phyloP scores from a whole-genome alignment of 345 rosid species.

The Excoecaria agallocha region DNA sequence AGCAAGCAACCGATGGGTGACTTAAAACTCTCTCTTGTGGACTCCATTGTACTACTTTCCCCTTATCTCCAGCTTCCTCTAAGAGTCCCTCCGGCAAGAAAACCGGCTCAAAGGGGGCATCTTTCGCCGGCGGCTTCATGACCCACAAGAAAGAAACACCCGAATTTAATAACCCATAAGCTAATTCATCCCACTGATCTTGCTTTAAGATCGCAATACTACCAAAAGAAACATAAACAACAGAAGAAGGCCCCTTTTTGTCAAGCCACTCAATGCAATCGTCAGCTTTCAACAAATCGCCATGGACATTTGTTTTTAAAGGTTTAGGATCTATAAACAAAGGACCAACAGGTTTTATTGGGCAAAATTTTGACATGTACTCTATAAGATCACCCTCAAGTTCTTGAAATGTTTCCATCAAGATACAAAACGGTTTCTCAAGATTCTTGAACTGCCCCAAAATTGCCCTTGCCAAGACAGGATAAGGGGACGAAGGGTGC shows the following conservation, averaged over 20 bases:
- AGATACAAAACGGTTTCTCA: conserved; percentile 58
- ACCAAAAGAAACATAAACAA: conserved; percentile 85
- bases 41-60: conserved; percentile 67
- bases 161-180: conserved; percentile 55
- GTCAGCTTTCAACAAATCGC: conserved; percentile 48
- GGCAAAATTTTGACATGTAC: conserved; percentile 54
- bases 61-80: conserved; percentile 47
- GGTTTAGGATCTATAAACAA: conserved; percentile 44
- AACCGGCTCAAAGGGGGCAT: conserved; percentile 23
- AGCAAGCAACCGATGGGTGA: conserved; percentile 68
- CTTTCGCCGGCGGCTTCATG: conserved; percentile 44
- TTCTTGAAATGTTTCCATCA: conserved; percentile 72
- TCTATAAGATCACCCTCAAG: conserved; percentile 60
- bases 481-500: conserved; percentile 50
- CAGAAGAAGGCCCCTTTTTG: conserved; percentile 51
- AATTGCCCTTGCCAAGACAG: conserved; percentile 44
- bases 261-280: conserved; percentile 74
- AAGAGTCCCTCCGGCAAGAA: conserved; percentile 60
- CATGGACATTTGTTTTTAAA: conserved; percentile 30
- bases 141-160: conserved; percentile 71
- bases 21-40: conserved; percentile 71
- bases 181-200: conserved; percentile 72
- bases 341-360: conserved; percentile 50
- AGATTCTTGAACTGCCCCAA: conserved; percentile 60
- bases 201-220: conserved; percentile 56